Evolutionary conservation across 352 stramenopile genomes (phyloP).

Genomic region (Hyaloperonospora brassicae): DNA sequence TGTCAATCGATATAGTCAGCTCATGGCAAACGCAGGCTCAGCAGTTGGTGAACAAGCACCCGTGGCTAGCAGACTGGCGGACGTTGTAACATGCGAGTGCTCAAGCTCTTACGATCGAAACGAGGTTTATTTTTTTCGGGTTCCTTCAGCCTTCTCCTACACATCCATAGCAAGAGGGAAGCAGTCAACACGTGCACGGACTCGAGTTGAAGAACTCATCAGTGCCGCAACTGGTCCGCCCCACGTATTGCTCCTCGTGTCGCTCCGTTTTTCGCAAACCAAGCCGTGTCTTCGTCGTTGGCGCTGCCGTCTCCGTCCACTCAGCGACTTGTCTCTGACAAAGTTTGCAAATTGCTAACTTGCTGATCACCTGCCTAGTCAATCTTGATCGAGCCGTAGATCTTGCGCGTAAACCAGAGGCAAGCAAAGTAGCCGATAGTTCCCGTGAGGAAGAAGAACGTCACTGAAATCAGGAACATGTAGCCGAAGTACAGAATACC

Average conservation of each 20-base stretch:
- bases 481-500: conserved; percentile 99
- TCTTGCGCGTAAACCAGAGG: conserved; percentile 98
- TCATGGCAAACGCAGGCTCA: conserved; percentile 46
- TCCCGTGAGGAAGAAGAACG: conserved; percentile 95
- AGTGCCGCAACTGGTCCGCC: conserved; percentile 9
- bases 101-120: conserved; percentile 17
- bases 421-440: conserved; percentile 96
- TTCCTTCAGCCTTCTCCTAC: conserved; percentile 24
- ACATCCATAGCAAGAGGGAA: conserved; percentile 16
- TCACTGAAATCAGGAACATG: conserved; percentile 96
- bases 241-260: conserved; percentile 1
- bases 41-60: conserved; percentile 28
- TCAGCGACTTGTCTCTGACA: too few species aligned
- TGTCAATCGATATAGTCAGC: conserved; percentile 31
- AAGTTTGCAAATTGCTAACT: conserved; percentile 17
- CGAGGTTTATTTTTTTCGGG: conserved; percentile 24
- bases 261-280: not conserved
- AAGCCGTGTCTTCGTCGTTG: too few species aligned
- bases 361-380: conserved; percentile 52
- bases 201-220: too few species aligned
- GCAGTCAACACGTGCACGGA: conserved; percentile 7
- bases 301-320: too few species aligned
- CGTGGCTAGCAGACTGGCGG: conserved; percentile 76
- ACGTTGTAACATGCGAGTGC: conserved; percentile 37
- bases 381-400: conserved; percentile 95